Base-by-base conservation (phyloP, 2,329 filamentous ascomycete genomes). In the Trichoderma koningiopsis region DNA sequence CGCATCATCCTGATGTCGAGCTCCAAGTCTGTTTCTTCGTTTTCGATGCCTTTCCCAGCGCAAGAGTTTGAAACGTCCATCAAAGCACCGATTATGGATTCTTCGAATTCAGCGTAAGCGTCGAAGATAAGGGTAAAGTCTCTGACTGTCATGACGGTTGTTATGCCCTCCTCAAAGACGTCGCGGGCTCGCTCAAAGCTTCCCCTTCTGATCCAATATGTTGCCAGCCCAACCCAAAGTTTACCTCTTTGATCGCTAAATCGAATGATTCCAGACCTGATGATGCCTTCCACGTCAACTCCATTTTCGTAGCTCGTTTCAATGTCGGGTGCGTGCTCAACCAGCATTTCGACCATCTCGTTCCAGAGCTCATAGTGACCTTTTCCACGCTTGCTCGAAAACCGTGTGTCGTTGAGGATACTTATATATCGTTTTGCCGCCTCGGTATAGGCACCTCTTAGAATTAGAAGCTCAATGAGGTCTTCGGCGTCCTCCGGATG, bases 121-220 rank as follows among this genome's bases (percentile, higher is more conserved):
- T 99, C 96, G 75, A 99, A 99, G 57, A 98, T 91, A 68, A 98
- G 88, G 0, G 94, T 96, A 77, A 99, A 99, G 81, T 99, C 96
- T 68, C 96, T 91, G 56, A 99, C 94, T 2, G 96, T 99, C 95
- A 98, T 98, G 72, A 97, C 96, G 1, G 95, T 98, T 13, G 93
- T 97, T 73, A 98, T 93, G 56, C 93, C 96, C 80, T 98, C 94
- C 80, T 99, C 96, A 73, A 97, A 98, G 4, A 96, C 86, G 79
- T 99, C 96, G 72, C 96, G 86, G 16, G 96, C 94, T 71, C 91
- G 91, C 81, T 98, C 96, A 76, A 97, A 98, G 76, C 92, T 94
- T 56, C 94, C 94, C 77, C 90, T 90, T 70, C 93, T 93, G 77
- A 96, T 97, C 93, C 95, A 98, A 81, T 98, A 99, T 4, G 95